These are phyloP conservation scores for Leishmania aethiopica DNA, from an alignment of 208 protist species.

Conservation along the genomic window DNA sequence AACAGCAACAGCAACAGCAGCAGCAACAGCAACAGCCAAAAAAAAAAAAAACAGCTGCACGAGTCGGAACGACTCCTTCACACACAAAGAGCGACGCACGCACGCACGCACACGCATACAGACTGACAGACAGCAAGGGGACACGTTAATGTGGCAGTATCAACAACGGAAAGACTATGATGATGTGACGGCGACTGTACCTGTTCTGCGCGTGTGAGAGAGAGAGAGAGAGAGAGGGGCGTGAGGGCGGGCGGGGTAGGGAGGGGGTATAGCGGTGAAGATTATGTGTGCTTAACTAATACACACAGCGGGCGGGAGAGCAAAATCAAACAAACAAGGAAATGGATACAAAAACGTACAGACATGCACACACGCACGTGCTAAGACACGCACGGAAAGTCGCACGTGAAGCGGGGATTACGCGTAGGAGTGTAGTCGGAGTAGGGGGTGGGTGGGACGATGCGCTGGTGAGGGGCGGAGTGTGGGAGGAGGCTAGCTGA, in stretches of 20 bases:
- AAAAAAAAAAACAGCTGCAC: background rate
- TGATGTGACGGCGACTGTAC: background rate
- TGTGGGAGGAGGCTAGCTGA: background rate
- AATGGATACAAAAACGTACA: background rate
- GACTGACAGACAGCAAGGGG: background rate
- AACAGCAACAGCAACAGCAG: no score
- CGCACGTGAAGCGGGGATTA: background rate
- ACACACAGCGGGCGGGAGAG: background rate
- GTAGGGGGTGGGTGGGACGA: background rate
- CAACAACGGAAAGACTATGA: background rate
- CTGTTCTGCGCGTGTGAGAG: background rate
- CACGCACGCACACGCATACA: background rate
- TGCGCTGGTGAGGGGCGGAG: background rate
- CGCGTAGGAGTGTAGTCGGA: background rate
- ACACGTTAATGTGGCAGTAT: background rate
- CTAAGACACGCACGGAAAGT: background rate
- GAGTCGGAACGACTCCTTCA: background rate
- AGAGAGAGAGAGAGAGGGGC: background rate
- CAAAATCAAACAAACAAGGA: background rate
- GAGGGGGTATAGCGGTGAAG: background rate
- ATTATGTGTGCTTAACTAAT: conserved; percentile 10
- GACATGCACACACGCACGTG: conserved; percentile 1
- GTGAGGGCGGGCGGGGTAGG: background rate
- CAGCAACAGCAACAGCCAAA: background rate
- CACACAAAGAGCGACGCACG: background rate